phyloP scores from a whole-genome alignment of 768 basidiomycete genomes.

The Leucosporidium scottii region DNA sequence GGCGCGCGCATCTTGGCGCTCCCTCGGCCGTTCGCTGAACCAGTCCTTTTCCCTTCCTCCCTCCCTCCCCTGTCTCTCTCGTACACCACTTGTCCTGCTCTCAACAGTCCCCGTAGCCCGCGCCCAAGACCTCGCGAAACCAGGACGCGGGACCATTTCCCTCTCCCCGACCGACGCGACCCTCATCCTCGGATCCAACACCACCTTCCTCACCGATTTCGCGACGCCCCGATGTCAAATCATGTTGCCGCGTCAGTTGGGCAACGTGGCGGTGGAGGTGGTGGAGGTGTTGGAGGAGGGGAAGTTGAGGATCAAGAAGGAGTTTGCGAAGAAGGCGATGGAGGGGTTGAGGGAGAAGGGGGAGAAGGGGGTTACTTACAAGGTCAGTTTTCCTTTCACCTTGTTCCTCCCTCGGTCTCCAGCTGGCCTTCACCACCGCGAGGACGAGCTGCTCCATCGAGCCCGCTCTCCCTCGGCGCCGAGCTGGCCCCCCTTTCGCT shows the following conservation, averaged over 20 bases:
- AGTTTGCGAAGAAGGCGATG: slow-evolving; percentile 77
- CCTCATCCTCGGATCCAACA: slow-evolving; percentile 72
- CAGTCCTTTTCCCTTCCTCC: background rate
- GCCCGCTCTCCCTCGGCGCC: background rate
- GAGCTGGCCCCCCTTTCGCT: too few species aligned
- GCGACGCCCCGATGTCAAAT: slow-evolving; percentile 61
- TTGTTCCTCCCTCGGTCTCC: background rate
- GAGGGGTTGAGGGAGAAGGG: slow-evolving; percentile 56
- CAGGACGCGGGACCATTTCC: slow-evolving; percentile 57
- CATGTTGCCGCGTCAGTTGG: slow-evolving; percentile 71
- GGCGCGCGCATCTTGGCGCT: background rate
- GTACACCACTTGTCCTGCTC: background rate
- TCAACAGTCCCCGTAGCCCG: slow-evolving; percentile 79
- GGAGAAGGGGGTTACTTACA: slow-evolving; percentile 48
- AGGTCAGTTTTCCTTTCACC: slow-evolving; percentile 1
- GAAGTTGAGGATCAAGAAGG: slow-evolving; percentile 71
- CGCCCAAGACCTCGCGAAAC: slow-evolving; percentile 74
- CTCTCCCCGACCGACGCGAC: slow-evolving; percentile 71
- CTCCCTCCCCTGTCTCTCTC: background rate
- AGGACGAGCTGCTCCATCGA: too few species aligned
- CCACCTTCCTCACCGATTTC: slow-evolving; percentile 68
- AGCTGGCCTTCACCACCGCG: background rate
- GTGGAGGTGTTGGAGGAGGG: slow-evolving; percentile 83
- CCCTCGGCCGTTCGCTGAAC: background rate
- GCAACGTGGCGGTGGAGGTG: slow-evolving; percentile 72